Evolutionary conservation across 352 stramenopile genomes (phyloP), one percentile per base, ranked within the genome.

Genomic region (Phytopythium montanum): DNA sequence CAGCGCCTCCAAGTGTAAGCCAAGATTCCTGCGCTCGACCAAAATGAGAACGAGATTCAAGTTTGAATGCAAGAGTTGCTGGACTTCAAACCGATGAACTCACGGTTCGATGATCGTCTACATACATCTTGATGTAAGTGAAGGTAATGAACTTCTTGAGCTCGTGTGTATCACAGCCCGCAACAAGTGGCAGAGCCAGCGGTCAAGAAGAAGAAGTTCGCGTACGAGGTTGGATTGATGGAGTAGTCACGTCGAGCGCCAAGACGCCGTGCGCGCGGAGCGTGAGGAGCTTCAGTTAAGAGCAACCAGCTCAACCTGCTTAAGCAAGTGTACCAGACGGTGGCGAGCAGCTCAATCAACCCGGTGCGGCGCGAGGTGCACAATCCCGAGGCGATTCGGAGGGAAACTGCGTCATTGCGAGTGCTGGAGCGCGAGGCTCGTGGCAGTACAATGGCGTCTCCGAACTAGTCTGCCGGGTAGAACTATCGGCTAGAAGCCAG

Each of bases 251-350:
- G 81, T 79, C 42, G 77, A 75, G n/a, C n/a, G n/a, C 2, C 90
- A 91, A 42, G 83, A 90, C 63, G 65, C 79, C 5, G 54, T 93
- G 5, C 71, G 75, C 25, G 64, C 88, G 14, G 77, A 88, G 60
- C n/a, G n/a, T n/a, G n/a, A n/a, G n/a, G n/a, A n/a, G n/a, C n/a
- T n/a, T n/a, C n/a, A n/a, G 65, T 69, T 34, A 88, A 91, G 62
- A 72, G 69, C n/a, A 84, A 82, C 38, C 76, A 91, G 49, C 59
- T 91, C 12, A 77, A 88, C 44, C 56, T 88, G 50, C 78, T 90
- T 29, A 82, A 88, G 45, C 75, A 88, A 39, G 69, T 88, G 13
- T 81, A 73, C 59, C 68, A 85, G 19, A 71, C 86, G 62, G 76
- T 78, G 21, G 61, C 76, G 7, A 70, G 65, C 54, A 88, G 76